Evolutionary conservation across 345 rosid genomes (phyloP).

Genomic region (Limnanthes douglasii): DNA sequence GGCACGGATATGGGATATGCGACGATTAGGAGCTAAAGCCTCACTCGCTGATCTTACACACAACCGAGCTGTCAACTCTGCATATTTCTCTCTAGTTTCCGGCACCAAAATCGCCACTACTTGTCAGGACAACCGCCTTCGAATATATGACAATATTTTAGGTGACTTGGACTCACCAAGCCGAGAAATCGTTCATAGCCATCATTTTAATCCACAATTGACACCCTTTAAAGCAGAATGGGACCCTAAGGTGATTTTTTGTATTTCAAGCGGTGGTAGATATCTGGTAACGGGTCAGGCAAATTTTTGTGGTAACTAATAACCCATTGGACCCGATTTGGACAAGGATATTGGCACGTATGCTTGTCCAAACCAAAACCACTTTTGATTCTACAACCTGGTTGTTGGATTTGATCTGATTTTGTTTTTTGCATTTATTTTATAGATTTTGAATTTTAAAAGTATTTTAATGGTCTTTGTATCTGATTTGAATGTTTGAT

Average conservation of each 20-base stretch:
- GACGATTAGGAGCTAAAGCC: constrained; percentile 44
- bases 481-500: too few relatives aligned
- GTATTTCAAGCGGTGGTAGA: too few relatives aligned
- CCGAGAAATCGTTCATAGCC: constrained; percentile 96
- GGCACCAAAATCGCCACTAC: constrained; percentile 87
- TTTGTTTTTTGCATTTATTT: too few relatives aligned
- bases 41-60: constrained; percentile 53
- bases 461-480: too few relatives aligned
- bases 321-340: too few relatives aligned
- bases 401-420: too few relatives aligned
- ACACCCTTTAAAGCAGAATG: constrained; percentile 96
- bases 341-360: too few relatives aligned
- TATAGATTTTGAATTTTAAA: too few relatives aligned
- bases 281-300: too few relatives aligned
- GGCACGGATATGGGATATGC: constrained; percentile 97
- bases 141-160: constrained; percentile 85
- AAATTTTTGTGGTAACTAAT: too few relatives aligned
- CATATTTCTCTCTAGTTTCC: constrained; percentile 81
- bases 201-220: constrained; percentile 85
- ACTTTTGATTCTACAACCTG: too few relatives aligned
- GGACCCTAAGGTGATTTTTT: constrained; percentile 99
- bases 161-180: constrained; percentile 72
- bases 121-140: constrained; percentile 79
- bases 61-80: constrained; percentile 88
- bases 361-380: too few relatives aligned